Base-by-base conservation (phyloP, 257 asterid species). In the Forsythia suspensa region DNA sequence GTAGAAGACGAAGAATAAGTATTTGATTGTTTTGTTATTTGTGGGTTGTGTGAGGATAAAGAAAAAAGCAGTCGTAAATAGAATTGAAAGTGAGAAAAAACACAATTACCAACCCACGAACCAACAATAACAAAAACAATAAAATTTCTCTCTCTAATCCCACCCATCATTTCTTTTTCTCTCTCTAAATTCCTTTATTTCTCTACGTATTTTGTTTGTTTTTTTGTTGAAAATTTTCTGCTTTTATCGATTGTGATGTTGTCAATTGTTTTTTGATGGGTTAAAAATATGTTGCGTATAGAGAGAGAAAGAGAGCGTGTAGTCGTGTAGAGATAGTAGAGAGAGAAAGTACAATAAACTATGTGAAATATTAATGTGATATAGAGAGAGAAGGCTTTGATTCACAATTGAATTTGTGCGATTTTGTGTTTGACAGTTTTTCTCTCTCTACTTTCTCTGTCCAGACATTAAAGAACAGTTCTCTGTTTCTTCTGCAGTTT, bases 141-240 rank as follows among this genome's bases (percentile, higher is more conserved):
- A 82, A 83, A 82, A 81, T 86, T 82, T 86, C 85, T 82, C 85
- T 87, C 85, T 84, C 88, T 84, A 77, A 84, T 84, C 80, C 85
- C 79, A 86, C 88, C 85, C 90, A 84, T 86, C 80, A 71, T 76
- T 76, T 65, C 80, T 80, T 65, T 74, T 81, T 68, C 12, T 69
- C 87, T 85, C 48, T 85, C 77, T 85, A 71, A 82, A 59, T 59
- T 44, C 34, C 24, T 70, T 44, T 67, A 8, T 67, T 37, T 66
- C 40, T 40, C 48, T 70, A 20, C 48, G 69, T 77, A 71, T 80
- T 75, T 80, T 71, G 39, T 71, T 51, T 61, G 69, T 77, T 81
- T 71, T 77, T 77, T 77, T 77, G 79, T 75, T 79, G 76, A 81
- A 78, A 81, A 29, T n/a, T 57, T 74, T 41, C 65, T 76, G 67